Evolutionary conservation across 2,329 filamentous ascomycete species (phyloP).

Genomic region (Aureobasidium sp.): DNA sequence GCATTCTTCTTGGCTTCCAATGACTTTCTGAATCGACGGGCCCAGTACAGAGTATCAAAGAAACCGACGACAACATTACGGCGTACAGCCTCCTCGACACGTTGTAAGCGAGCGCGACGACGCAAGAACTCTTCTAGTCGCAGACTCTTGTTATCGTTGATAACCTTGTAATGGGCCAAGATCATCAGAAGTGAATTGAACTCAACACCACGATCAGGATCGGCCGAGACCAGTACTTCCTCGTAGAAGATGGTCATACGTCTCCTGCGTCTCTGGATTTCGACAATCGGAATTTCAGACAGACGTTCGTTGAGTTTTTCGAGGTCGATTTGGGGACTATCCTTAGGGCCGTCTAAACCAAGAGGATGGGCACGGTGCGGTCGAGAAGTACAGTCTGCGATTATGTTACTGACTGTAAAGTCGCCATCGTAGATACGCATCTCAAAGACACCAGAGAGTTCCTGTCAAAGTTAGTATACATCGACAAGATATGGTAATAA

Average conservation of each 20-base stretch:
- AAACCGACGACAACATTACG: constrained; percentile 87
- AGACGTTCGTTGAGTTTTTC: constrained; percentile 66
- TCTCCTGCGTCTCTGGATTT: constrained; percentile 65
- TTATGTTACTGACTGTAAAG: constrained; percentile 74
- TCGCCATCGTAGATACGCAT: constrained; percentile 94
- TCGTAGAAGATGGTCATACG: constrained; percentile 95
- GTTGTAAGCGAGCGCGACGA: constrained; percentile 78
- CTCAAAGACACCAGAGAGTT: constrained; percentile 89
- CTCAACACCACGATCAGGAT: constrained; percentile 79
- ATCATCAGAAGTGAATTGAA: constrained; percentile 93
- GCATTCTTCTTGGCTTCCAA: constrained; percentile 61
- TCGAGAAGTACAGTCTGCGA: constrained; percentile 68
- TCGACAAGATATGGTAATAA: background rate
- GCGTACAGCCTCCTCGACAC: constrained; percentile 89
- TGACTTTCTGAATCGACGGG: constrained; percentile 67
- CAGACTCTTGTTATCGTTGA: constrained; percentile 93
- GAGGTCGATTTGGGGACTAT: constrained; percentile 52
- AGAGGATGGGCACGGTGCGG: constrained; percentile 40
- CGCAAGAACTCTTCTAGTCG: constrained; percentile 83
- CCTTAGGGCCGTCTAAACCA: constrained; percentile 32
- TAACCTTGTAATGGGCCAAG: constrained; percentile 95
- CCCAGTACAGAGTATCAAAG: constrained; percentile 90
- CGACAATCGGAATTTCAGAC: constrained; percentile 60
- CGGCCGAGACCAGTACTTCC: constrained; percentile 87
- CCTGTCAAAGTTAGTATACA: constrained; percentile 30